Evolutionary conservation across 768 basidiomycete genomes (phyloP).

Genomic region (Cystobasidium ongulense): DNA sequence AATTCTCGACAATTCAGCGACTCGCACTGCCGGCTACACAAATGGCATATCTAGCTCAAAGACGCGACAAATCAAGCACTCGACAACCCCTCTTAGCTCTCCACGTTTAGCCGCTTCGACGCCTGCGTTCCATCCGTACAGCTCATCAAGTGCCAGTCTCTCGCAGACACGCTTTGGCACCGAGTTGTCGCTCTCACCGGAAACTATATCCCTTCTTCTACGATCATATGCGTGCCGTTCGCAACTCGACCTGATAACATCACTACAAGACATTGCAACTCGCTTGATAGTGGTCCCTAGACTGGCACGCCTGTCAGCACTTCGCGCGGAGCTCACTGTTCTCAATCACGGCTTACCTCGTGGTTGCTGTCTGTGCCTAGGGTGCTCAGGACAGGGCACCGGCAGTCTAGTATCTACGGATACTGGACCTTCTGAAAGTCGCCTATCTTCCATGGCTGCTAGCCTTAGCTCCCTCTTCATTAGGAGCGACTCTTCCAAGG

Average conservation of each 20-base stretch:
- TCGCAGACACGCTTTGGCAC: not conserved
- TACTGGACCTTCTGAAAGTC: not conserved
- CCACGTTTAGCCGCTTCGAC: not conserved
- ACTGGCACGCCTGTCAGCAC: slow-evolving; percentile 88
- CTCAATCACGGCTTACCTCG: slow-evolving; percentile 94
- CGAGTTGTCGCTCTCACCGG: slow-evolving; percentile 51
- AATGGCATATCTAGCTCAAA: not conserved
- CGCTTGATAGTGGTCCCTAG: slow-evolving; percentile 82
- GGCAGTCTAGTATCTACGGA: not conserved
- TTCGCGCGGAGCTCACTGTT: slow-evolving; percentile 87
- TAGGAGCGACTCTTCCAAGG: slow-evolving; percentile 42
- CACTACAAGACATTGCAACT: slow-evolving; percentile 86
- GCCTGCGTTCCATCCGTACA: slow-evolving; percentile 30
- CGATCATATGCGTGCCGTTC: slow-evolving; percentile 38
- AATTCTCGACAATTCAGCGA: not conserved
- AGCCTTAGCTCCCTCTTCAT: not conserved
- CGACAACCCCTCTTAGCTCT: not conserved
- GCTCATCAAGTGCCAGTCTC: slow-evolving; percentile 18
- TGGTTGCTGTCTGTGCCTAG: slow-evolving; percentile 56
- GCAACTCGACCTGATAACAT: slow-evolving; percentile 46
- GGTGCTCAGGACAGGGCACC: slow-evolving; percentile 18
- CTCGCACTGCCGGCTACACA: not conserved
- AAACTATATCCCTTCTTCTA: slow-evolving; percentile 40
- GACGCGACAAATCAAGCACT: not conserved
- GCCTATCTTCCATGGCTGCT: not conserved